A percentile compares a stretch with the other conserved stretches of the same genome.
phyloP scores from a whole-genome alignment of 1,139 yeast species.

The Pichia sp. region DNA sequence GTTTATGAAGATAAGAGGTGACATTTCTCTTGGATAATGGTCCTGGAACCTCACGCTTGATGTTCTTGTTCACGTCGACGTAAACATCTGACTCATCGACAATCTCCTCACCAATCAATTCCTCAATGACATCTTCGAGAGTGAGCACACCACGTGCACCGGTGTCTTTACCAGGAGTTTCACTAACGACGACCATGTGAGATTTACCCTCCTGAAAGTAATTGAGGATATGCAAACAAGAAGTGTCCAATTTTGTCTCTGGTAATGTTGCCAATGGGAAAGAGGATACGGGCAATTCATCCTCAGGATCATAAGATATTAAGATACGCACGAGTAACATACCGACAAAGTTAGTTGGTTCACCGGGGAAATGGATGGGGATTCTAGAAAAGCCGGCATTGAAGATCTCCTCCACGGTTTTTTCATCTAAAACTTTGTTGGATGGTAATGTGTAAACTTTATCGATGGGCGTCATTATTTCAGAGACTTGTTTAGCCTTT shows the following conservation, averaged over 20 bases:
- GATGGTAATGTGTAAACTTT: conserved; percentile 88
- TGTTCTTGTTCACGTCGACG: conserved; percentile 81
- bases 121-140: conserved; percentile 94
- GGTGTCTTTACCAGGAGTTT: conserved; percentile 74
- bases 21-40: conserved; percentile 72
- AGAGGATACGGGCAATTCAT: conserved; percentile 83
- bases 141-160: conserved; percentile 93
- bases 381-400: conserved; percentile 94
- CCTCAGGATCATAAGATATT: conserved; percentile 96
- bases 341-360: conserved; percentile 87
- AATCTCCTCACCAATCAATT: conserved; percentile 94
- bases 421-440: conserved; percentile 75
- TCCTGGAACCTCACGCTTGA: conserved; percentile 77
- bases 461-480: conserved; percentile 91
- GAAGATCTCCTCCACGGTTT: conserved; percentile 80
- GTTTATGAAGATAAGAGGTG: conserved; percentile 58
- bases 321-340: conserved; percentile 90
- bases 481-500: conserved; percentile 81
- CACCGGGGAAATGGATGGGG: conserved; percentile 89
- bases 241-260: conserved; percentile 85
- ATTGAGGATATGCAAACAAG: conserved; percentile 87
- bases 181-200: conserved; percentile 93
- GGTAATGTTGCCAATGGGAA: conserved; percentile 96
- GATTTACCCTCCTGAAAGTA: conserved; percentile 98
- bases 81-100: conserved; percentile 97